Base-by-base conservation (phyloP, 306 rosid genomes). In the Prunus mongolica region DNA sequence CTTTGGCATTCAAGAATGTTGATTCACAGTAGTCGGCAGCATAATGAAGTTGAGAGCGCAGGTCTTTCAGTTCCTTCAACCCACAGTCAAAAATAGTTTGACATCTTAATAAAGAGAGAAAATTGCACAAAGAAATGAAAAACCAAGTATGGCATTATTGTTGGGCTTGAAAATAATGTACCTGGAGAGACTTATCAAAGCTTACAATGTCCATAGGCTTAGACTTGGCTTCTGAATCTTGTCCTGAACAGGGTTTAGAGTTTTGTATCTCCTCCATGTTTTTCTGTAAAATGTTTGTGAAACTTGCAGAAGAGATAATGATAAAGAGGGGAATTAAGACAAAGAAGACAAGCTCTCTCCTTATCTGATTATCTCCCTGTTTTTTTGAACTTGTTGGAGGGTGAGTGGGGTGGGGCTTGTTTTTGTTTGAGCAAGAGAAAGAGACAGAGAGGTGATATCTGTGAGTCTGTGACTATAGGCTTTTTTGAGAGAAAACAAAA, bases 1-100 rank as follows among this genome's bases (percentile, higher is more conserved):
- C 86, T 84, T 83, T 79, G 79, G 89, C 55, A 71, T 83, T 83
- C 89, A 87, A 71, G 91, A 92, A 92, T 3, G 89, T 84, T 65
- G 90, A 77, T 87, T 92, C 98, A 76, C 92, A 88, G 65, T 85
- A 88, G 80, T 95, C 98, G 58, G 98, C 98, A 56, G 97, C 98
- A 75, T 84, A 67, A 74, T 92, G 97, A 82, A 95, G 96, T 88
- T 95, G 97, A 68, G 88, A 79, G 75, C 92, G 81, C 79, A 92
- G 63, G 65, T 82, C 93, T 81, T 79, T 90, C 15, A 92, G 84
- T 69, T 90, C 97, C 98, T 95, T 75, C 69, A 67, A 78, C 49
- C 63, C 38, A 75, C 19, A 47, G 18, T 65, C 62, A 64, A 32
- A 67, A 18, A 2, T 3, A 72, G 12, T 34, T 24, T 25, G 45